Evolutionary conservation across 1,284 basidiomycete genomes (phyloP).

Genomic region (Apiotrichum montevideense): DNA sequence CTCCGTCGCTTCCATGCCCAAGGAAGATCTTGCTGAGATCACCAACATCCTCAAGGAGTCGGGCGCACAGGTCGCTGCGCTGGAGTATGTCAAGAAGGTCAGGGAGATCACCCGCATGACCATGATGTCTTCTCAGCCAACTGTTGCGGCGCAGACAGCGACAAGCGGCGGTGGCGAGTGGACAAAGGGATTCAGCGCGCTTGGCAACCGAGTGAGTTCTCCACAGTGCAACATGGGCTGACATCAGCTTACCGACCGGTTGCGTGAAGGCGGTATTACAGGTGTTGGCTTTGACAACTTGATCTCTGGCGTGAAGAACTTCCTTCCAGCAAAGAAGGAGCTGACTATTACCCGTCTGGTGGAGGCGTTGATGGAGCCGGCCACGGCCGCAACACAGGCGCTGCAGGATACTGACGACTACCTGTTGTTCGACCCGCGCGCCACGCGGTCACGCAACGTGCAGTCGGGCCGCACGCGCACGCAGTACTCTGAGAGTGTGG

Average conservation of each 20-base stretch:
- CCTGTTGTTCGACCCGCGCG: constrained; percentile 85
- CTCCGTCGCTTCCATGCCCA: constrained; percentile 68
- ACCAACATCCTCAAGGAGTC: constrained; percentile 76
- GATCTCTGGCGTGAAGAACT: constrained; percentile 96
- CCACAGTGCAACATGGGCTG: constrained; percentile 1
- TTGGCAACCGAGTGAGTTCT: constrained; percentile 72
- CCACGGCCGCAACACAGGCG: constrained; percentile 82
- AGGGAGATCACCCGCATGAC: constrained; percentile 88
- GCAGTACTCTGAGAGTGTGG: constrained; percentile 77
- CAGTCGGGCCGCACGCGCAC: constrained; percentile 47
- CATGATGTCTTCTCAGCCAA: constrained; percentile 73
- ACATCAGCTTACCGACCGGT: constrained; percentile 65
- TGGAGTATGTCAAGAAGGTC: constrained; percentile 88
- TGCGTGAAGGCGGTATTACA: constrained; percentile 79
- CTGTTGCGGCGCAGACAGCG: constrained; percentile 48
- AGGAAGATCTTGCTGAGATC: constrained; percentile 80
- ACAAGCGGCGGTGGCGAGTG: constrained; percentile 50
- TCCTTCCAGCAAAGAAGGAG: constrained; percentile 91
- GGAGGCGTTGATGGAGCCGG: constrained; percentile 95
- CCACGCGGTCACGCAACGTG: constrained; percentile 55
- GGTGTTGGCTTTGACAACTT: constrained; percentile 74
- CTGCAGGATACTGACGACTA: constrained; percentile 95
- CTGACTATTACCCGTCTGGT: constrained; percentile 86
- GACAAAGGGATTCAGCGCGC: constrained; percentile 79
- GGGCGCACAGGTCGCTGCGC: constrained; percentile 73